Conservation (phyloP, 108 stramenopile species). For the Skeletonema grethae region DNA sequence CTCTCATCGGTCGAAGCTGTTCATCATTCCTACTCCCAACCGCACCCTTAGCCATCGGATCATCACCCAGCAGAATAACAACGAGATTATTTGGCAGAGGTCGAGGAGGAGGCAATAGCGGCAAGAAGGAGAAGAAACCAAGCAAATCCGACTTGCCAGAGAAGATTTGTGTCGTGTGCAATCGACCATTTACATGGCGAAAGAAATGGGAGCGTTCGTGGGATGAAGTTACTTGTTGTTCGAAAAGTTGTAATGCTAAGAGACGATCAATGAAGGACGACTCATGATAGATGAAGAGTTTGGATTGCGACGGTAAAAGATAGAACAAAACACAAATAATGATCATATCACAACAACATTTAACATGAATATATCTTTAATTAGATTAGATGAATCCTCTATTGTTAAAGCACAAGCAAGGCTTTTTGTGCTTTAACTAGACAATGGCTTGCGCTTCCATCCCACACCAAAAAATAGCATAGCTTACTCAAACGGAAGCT, state of each 20-base stretch:
- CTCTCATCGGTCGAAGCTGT: constrained; percentile 7
- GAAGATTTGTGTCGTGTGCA: constrained; percentile 70
- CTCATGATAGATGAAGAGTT: neutral
- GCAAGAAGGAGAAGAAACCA: constrained; percentile 27
- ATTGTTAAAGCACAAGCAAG: neutral
- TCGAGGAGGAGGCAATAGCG: constrained; percentile 5
- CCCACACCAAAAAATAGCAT: neutral
- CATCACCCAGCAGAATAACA: neutral
- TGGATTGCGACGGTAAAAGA: no score
- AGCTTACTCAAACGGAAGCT: constrained; percentile 56
- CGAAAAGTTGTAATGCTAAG: constrained; percentile 56
- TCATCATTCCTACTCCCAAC: constrained; percentile 5
- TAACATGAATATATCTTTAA: no score
- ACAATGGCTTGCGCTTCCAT: neutral
- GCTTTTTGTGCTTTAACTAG: neutral
- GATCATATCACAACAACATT: no score
- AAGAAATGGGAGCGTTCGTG: constrained; percentile 56
- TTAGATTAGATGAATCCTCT: neutral
- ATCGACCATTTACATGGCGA: constrained; percentile 74
- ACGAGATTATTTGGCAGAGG: constrained; percentile 21
- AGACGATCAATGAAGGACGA: constrained; percentile 20
- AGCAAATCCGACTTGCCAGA: constrained; percentile 57
- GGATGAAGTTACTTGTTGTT: constrained; percentile 63
- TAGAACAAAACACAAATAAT: no score
- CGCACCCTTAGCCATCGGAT: neutral